phyloP scores from a whole-genome alignment of 345 rosid species.

The Theobroma cacao region DNA sequence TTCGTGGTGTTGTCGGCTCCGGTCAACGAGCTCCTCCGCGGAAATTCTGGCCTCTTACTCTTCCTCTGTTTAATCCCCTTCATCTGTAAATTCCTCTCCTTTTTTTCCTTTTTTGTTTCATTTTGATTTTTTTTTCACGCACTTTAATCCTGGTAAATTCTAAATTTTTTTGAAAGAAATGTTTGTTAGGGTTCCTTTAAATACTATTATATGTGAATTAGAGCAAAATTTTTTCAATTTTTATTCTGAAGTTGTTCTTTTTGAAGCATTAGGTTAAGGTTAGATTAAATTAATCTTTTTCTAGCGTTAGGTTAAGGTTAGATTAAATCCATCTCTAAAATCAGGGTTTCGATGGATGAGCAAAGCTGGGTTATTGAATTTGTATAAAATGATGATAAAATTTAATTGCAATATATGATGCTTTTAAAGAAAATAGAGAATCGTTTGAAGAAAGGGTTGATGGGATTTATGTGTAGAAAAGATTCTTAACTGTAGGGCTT shows the following conservation, averaged over 20 bases:
- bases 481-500: not conserved
- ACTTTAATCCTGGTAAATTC: not conserved
- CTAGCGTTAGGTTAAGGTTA: not conserved
- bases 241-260: not conserved
- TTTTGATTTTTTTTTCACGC: not conserved
- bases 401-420: not conserved
- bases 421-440: not conserved
- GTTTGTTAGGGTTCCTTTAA: not conserved
- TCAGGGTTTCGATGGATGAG: not conserved
- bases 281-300: not conserved
- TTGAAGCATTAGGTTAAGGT: not conserved
- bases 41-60: conserved; percentile 68
- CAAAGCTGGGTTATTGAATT: not conserved
- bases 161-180: not conserved
- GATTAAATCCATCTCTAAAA: not conserved
- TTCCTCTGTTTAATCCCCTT: conserved; percentile 74
- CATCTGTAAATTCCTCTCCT: conserved; percentile 45
- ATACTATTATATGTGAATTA: not conserved
- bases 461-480: not conserved
- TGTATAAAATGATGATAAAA: not conserved
- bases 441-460: not conserved
- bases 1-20: conserved; percentile 65
- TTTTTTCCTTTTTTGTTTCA: not conserved
- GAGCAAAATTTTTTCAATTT: not conserved
- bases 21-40: conserved; percentile 60